Base-by-base conservation (phyloP, 805 yeast species). In the Sporopachydermia lactativora region DNA sequence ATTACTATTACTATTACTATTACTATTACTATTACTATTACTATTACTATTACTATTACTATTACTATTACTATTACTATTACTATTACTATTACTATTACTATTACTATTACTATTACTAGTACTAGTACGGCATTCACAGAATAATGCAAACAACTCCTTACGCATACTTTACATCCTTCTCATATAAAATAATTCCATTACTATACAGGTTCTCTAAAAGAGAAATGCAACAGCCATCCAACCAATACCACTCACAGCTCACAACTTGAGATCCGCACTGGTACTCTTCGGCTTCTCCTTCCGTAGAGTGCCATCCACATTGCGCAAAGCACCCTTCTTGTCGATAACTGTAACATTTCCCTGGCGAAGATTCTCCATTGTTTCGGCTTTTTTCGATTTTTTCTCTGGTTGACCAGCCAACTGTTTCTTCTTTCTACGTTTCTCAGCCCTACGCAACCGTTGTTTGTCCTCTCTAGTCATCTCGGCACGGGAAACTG, bases 391-490 rank as follows among this genome's bases (percentile, higher is more conserved):
- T 45, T 68, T 72, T 60, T 73, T 74, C 42, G 69, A 73, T 50
- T 71, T 71, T 54, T 67, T 66, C 48, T 63, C 66, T 3, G 60
- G 58, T 44, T 58, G 47, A 17, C n/a, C n/a, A 24, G 31, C 31
- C 8, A 24, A n/a, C 31, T 24, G 31, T n/a, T 24, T 24, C 31
- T 24, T 24, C 60, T 74, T 77, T 68, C 76, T 80, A 59, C 94
- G 74, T 73, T 89, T 88, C 53, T 73, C 75, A 17, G 94, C 81
- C 56, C 95, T 70, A 66, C 95, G 77, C 52, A 85, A 65, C 57
- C 95, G 75, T 54, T 81, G 86, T 54, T 82, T 81, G 45, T 88
- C 96, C 38, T 81, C 94, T 47, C 86, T 72, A 8, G 79, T 68
- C 57, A 88, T 64, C 59, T 88, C 97, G 42, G 73, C 81, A 58